Evolutionary conservation across 352 stramenopile genomes (phyloP), one percentile per base, ranked within the genome.

Genomic region (Phytophthora citrophthora): DNA sequence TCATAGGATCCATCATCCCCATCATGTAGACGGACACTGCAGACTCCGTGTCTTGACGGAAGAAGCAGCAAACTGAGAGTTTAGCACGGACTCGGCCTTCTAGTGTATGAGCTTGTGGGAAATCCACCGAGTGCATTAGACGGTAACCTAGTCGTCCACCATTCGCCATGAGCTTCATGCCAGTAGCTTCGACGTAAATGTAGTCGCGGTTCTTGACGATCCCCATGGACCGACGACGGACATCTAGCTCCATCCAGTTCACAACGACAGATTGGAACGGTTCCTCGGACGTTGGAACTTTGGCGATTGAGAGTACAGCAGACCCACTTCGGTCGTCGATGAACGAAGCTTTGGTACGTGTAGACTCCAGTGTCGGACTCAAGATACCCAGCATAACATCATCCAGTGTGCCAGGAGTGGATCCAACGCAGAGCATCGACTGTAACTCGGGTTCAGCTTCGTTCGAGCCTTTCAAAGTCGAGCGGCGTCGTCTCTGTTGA

Each of bases 151-250:
- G 38, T 20, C 65, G 62, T n/a, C 45, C 57, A 24, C 70, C 63
- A 7, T 60, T 64, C 13, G 47, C 12, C 20, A 59, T n/a, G 13
- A 60, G 8, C 9, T 38, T 45, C 1, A 74, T 55, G 4, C 68
- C 72, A 4, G 76, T 84, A 31, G 72, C 45, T 74, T 91, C 77
- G 18, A 90, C 49, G 54, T 79, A 89, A 23, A 91, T 65, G 45
- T 88, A 77, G 76, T 89, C 82, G 32, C 82, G 77, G 34, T 85
- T 84, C 47, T 77, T 77, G 10, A 69, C 64, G 1, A 74, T 23
- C 0, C 66, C 41, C 12, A 68, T 68, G 3, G 54, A 69, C 1
- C 58, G 67, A 26, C 50, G 60, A 58, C 72, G 72, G 3, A 71
- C 60, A 49, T 76, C 72, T 3, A 76, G 20, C 39, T 69, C 68